Base-by-base conservation (phyloP, 2,329 filamentous ascomycete species). In the Xylaria sp. region DNA sequence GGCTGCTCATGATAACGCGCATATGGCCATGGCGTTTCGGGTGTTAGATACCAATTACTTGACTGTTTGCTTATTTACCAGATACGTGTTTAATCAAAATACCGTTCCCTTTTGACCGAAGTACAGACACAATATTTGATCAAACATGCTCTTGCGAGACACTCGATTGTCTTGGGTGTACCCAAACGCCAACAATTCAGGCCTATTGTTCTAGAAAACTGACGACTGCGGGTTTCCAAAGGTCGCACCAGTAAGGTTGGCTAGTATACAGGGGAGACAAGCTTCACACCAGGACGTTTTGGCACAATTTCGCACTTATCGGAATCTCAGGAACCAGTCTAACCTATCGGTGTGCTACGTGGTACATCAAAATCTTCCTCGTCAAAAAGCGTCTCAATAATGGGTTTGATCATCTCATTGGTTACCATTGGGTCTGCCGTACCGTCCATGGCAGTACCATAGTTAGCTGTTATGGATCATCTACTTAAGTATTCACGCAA, bases 21-120 rank as follows among this genome's bases (percentile, higher is more conserved):
- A 48, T 49, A 66, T 28, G 63, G 59, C 33, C 23, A 59, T 15
- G 59, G 63, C 53, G 66, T 59, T 59, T 33, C 28, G 15, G 62
- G 44, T 51, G 40, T 54, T 62, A 62, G 58, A 68, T 68, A 68
- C 66, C 62, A 68, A 26, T 26, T 5, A 20, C 23, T 61, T 58
- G 13, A 48, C 54, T 61, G 17, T 44, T 54, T 51, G 17, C 15
- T 23, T 61, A 10, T 59, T 46, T 62, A 38, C n/a, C 15, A 33
- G 13, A 53, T 40, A 15, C 15, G 11, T 44, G 17, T 26, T 48
- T 13, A 65, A 65, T 62, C 26, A 23, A 49, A 60, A 31, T 61
- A 64, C 40, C 15, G 23, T 49, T 51, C 48, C 13, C 23, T 38
- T 17, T 54, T 17, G 26, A 42, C 17, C 26, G 7, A 46, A 42